Percentiles rank a stretch among this genome's conserved stretches.
Conservation (phyloP, 2,329 filamentous ascomycete species). For the Zymoseptoria ardabiliae region DNA sequence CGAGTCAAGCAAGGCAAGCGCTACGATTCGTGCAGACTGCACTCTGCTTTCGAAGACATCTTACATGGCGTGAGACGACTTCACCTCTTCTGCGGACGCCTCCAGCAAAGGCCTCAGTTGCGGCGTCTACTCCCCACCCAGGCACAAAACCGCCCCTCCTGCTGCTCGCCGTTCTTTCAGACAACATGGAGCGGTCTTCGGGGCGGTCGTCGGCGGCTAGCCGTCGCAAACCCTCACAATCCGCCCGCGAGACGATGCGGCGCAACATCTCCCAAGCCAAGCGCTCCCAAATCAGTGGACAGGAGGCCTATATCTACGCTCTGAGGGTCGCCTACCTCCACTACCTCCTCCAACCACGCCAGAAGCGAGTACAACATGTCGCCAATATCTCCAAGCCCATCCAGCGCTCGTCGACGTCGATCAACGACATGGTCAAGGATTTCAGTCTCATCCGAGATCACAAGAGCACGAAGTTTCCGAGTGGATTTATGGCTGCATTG, state of each 20-base stretch:
- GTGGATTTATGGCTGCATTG: slow-evolving; percentile 62
- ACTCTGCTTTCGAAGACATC: neutral
- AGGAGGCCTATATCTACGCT: slow-evolving; percentile 87
- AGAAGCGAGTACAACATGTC: slow-evolving; percentile 84
- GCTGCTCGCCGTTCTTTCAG: neutral
- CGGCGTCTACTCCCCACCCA: neutral
- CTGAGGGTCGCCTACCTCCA: slow-evolving; percentile 85
- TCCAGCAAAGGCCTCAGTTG: neutral
- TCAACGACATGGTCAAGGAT: slow-evolving; percentile 83
- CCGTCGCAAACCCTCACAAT: slow-evolving; percentile 38
- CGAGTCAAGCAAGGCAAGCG: neutral
- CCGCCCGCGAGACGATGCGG: slow-evolving; percentile 32
- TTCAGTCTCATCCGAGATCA: slow-evolving; percentile 61
- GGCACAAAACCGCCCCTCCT: neutral
- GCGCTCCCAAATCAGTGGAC: slow-evolving; percentile 37
- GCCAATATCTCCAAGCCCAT: slow-evolving; percentile 50
- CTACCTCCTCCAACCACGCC: slow-evolving; percentile 85
- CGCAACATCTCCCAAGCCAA: slow-evolving; percentile 33
- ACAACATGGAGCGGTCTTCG: slow-evolving; percentile 24
- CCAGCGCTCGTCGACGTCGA: slow-evolving; percentile 63
- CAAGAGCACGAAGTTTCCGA: slow-evolving; percentile 63
- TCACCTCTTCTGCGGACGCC: neutral
- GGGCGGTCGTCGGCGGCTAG: slow-evolving; percentile 27
- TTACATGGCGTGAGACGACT: neutral
- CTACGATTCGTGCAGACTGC: neutral